Conservation (phyloP, 2,329 filamentous ascomycete species). For the Colletotrichum liriopes region DNA sequence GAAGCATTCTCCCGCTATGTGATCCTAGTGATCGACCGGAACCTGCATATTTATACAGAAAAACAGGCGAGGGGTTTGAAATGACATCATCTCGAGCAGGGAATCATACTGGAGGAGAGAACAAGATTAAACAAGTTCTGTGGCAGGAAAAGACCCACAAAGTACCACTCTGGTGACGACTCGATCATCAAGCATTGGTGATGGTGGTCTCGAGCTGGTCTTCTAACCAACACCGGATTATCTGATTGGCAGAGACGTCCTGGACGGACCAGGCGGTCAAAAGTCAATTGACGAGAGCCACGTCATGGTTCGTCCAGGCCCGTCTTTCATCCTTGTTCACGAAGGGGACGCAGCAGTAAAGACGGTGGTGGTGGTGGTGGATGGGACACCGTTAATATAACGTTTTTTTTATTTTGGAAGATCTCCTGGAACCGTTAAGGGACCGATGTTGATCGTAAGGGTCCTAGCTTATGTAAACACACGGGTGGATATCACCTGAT, state of each 20-base stretch:
- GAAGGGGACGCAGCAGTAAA: neutral
- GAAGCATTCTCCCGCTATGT: conserved; percentile 12
- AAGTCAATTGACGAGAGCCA: conserved; percentile 18
- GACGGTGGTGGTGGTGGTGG: conserved; percentile 2
- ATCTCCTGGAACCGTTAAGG: conserved; percentile 20
- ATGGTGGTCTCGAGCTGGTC: neutral
- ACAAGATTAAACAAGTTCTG: neutral
- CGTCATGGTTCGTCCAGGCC: conserved; percentile 13
- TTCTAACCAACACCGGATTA: neutral
- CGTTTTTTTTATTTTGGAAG: conserved; percentile 24
- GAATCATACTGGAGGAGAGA: neutral
- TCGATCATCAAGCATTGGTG: neutral
- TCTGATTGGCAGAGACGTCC: neutral
- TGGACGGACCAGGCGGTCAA: conserved; percentile 10
- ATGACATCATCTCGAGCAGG: conserved; percentile 34
- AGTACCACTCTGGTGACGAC: conserved; percentile 11
- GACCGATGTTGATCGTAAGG: neutral
- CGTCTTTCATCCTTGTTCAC: neutral
- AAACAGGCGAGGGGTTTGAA: conserved; percentile 31
- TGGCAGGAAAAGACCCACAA: conserved; percentile 9
- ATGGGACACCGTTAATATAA: conserved; percentile 34
- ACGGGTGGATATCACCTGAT: neutral
- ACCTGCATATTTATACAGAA: conserved; percentile 25
- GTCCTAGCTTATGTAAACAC: neutral
- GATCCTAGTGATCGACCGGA: conserved; percentile 25